Evolutionary conservation across 2,329 filamentous ascomycete species (phyloP).

Genomic region (Colletotrichum lini): DNA sequence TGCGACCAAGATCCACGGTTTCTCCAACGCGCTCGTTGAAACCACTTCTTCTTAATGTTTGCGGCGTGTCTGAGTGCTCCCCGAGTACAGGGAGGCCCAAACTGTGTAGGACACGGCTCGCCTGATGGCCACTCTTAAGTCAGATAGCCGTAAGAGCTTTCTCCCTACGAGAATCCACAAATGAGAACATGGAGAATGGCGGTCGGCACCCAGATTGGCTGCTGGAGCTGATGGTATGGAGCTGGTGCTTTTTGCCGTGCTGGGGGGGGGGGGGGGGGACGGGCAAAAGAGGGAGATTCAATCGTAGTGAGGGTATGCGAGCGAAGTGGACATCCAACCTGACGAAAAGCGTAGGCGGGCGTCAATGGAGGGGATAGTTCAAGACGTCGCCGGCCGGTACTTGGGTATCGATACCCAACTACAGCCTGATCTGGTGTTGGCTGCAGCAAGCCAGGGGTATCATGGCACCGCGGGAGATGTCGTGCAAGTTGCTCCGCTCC

Average conservation of each 20-base stretch:
- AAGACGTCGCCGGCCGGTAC: slow-evolving; percentile 29
- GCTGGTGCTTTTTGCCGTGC: slow-evolving; percentile 34
- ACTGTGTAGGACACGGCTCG: slow-evolving; percentile 1
- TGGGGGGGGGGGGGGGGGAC: slow-evolving; percentile 18
- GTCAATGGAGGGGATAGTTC: background rate
- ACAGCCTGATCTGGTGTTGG: slow-evolving; percentile 25
- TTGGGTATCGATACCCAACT: slow-evolving; percentile 30
- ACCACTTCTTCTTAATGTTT: background rate
- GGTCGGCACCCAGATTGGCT: slow-evolving; percentile 43
- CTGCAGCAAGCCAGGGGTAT: slow-evolving; percentile 29
- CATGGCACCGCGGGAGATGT: slow-evolving; percentile 39
- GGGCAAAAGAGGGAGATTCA: slow-evolving; percentile 11
- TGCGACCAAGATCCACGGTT: background rate
- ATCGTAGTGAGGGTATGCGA: background rate
- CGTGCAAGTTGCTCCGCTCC: slow-evolving; percentile 33
- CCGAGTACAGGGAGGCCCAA: background rate
- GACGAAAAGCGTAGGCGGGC: background rate
- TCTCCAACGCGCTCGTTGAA: background rate
- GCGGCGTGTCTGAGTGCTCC: background rate
- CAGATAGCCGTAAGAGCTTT: background rate
- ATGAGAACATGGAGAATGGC: slow-evolving; percentile 43
- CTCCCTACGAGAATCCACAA: slow-evolving; percentile 22
- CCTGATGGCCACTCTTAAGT: background rate
- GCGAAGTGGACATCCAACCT: slow-evolving; percentile 1
- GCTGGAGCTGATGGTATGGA: slow-evolving; percentile 30